These are phyloP conservation scores for Physcomitrium patens DNA, from an alignment of 225 moss, liverwort and hornwort species.

Conservation along the genomic window DNA sequence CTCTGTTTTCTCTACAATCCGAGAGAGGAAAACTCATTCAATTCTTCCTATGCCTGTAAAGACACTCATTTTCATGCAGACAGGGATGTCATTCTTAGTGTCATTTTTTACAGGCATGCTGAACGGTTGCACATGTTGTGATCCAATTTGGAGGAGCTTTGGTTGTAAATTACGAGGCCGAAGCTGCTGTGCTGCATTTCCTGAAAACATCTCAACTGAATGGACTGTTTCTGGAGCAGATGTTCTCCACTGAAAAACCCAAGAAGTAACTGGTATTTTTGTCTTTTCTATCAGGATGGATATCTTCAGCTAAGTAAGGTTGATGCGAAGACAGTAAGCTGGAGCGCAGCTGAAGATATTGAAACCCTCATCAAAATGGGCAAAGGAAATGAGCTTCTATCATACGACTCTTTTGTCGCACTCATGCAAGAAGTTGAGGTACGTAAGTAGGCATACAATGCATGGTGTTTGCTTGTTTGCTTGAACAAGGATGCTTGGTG, in stretches of 20 bases:
- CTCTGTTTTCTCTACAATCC: background rate
- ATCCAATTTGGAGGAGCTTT: background rate
- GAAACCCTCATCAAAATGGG: slow-evolving; percentile 59
- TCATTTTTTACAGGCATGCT: background rate
- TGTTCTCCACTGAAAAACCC: too few species aligned
- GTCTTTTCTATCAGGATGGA: slow-evolving; percentile 61
- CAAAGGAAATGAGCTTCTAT: slow-evolving; percentile 50
- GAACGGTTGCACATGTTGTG: background rate
- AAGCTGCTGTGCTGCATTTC: background rate
- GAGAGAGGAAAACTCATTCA: background rate
- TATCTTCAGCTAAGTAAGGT: slow-evolving; percentile 64
- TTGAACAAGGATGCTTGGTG: background rate
- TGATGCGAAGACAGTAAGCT: slow-evolving; percentile 58
- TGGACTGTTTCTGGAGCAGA: background rate
- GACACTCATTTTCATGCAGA: slow-evolving; percentile 11
- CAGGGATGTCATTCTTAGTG: background rate
- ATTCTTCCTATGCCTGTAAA: slow-evolving; percentile 2
- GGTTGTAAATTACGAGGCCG: background rate
- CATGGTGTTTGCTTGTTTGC: background rate
- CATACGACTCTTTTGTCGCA: slow-evolving; percentile 42
- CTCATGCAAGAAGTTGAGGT: slow-evolving; percentile 56
- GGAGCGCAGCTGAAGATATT: slow-evolving; percentile 65
- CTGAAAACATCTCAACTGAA: background rate
- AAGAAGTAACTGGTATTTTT: too few species aligned
- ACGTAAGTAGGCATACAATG: background rate